phyloP scores from a whole-genome alignment of 1,284 basidiomycete genomes.

The Phylloporus sp. region DNA sequence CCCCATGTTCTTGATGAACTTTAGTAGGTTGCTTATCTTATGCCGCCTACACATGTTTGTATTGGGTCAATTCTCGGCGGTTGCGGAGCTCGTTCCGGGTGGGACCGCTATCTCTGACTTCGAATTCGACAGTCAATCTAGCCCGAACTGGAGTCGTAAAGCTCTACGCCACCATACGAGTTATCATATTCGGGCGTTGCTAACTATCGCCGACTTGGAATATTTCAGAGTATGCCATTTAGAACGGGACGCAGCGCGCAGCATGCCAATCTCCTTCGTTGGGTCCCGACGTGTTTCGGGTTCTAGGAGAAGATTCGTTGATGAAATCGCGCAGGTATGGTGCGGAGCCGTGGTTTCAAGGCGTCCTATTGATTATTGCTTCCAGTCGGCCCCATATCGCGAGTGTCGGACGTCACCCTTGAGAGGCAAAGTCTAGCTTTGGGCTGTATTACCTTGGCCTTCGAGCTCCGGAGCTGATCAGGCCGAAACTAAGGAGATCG shows the following conservation, averaged over 20 bases:
- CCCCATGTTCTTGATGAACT: constrained; percentile 4
- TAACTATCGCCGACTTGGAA: too few relatives aligned
- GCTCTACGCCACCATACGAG: constrained; percentile 14
- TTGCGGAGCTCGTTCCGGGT: constrained; percentile 39
- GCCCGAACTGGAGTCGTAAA: constrained; percentile 11
- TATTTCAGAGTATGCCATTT: constrained; percentile 41
- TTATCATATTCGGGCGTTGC: constrained; percentile 15
- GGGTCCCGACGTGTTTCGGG: constrained; percentile 33
- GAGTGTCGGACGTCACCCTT: constrained; percentile 6
- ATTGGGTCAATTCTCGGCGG: constrained; percentile 26
- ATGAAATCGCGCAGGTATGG: constrained; percentile 35
- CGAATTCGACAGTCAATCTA: constrained; percentile 17
- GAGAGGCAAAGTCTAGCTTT: constrained; percentile 38
- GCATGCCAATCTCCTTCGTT: constrained; percentile 25
- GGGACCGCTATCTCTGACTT: constrained; percentile 46
- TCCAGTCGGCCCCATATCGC: constrained; percentile 9
- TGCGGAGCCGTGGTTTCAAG: constrained; percentile 42
- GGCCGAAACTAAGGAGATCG: constrained; percentile 28
- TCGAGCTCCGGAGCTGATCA: constrained; percentile 43
- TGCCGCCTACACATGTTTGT: neutral
- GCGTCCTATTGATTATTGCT: constrained; percentile 37
- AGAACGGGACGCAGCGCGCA: constrained; percentile 28
- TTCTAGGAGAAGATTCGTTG: neutral
- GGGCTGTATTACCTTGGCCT: constrained; percentile 44
- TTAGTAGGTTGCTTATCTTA: constrained; percentile 7